Evolutionary conservation across 1,284 basidiomycete species (phyloP), one percentile per base, ranked within the genome.

Genomic region (Pholiota adiposa): DNA sequence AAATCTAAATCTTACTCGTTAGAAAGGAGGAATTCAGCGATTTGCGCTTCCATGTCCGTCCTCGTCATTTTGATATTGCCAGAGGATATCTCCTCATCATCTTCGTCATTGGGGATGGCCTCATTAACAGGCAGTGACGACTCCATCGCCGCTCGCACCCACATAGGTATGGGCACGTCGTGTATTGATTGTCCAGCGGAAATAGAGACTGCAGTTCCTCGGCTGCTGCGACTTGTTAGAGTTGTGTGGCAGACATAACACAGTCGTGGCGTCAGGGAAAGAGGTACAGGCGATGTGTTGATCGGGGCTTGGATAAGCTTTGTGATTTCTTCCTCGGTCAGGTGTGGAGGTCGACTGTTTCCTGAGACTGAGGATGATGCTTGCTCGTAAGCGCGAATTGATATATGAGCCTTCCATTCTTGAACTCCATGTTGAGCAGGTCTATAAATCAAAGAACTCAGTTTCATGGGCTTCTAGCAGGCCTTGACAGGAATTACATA

Each of bases 161-260:
- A 80, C 36, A 72, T 54, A 12, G 78, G 78, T 27, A 77, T 57
- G 9, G 74, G 71, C 21, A 75, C 59, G 8, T 67, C 60, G 4
- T 56, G 44, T 18, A 56, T 36, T 0, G 63, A 57, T 21, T 49
- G 52, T 0, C 57, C 65, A 19, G 53, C 34, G 33, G 63, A 40
- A 49, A 63, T 59, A 36, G 58, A 40, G 1, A 51, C 16, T 21
- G 61, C 51, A 33, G 51, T 58, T 14, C 77, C 73, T 18, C 84
- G 80, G 67, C 80, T 86, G 64, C 81, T 84, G 63, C 80, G 79
- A 68, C 88, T 89, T 0, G 88, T 89, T 41, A 93, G 74, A 0
- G 84, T 87, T 4, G 90, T 89, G 60, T 89, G 82, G 67, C 92
- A 94, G 8, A 86, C 80, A 70, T 94, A 93, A 69, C 92, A 94